Base-by-base conservation (phyloP, 441 rosid species). In the Corymbia calophylla region DNA sequence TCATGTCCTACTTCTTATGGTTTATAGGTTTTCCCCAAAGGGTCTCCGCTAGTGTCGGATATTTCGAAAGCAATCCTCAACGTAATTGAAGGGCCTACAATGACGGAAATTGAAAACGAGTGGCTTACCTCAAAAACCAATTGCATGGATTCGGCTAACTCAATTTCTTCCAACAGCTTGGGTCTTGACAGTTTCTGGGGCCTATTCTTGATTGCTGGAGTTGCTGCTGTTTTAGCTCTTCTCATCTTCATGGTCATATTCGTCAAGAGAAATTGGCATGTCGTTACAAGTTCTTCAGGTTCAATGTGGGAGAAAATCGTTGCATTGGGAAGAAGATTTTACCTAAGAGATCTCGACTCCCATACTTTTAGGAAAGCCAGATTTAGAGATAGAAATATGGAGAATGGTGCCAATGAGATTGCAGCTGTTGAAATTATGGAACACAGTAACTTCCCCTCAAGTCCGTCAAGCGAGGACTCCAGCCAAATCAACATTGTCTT, bases 41-140 rank as follows among this genome's bases (percentile, higher is more conserved):
- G 95, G 35, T 97, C 99, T 56, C 96, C 96, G 55, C 88, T 97
- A 21, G 96, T 94, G 1, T 87, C 94, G 2, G 95, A 96, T 87
- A 58, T 97, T n/a, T 97, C 98, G 4, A 93, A 95, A 88, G 98
- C 96, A 13, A 92, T 95, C 44, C 88, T 97, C 27, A 92, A 92
- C 7, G 92, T 95, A 58, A 94, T 91, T 7, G 95, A 95, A 88
- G 94, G 96, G 47, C 92, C 92, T 3, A 87, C 90, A 87, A 93
- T 94, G 80, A 91, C 29, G 31, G 55, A 88, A 84, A 94, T 96
- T 9, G 95, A 95, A 48, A 70, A 82, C 0, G 73, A 92, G 44
- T 95, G 95, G 95, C 92, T 96, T 88, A 90, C 92, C 48, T 91
- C 73, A 17, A 88, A 68, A 39, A 70, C 88, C 7, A 80, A 25